These are phyloP conservation scores for Populus euphratica DNA, from an alignment of 345 rosid genomes.

Conservation along the genomic window DNA sequence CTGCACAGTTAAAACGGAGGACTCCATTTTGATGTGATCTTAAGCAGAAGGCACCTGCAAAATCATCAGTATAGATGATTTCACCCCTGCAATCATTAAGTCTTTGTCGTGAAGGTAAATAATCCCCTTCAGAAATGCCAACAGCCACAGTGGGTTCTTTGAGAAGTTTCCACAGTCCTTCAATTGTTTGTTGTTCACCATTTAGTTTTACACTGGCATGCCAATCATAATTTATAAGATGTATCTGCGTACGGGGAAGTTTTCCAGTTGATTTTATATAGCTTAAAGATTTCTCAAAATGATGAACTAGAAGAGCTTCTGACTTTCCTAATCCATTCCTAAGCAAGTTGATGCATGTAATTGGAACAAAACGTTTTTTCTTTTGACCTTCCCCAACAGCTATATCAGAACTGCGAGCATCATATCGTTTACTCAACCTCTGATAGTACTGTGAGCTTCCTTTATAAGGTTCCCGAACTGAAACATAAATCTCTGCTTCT, in stretches of 20 bases:
- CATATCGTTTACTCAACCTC: constrained; percentile 83
- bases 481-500: constrained; percentile 96
- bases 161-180: constrained; percentile 81
- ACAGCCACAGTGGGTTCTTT: constrained; percentile 65
- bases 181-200: constrained; percentile 91
- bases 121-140: constrained; percentile 91
- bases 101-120: constrained; percentile 68
- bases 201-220: constrained; percentile 72
- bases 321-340: constrained; percentile 88
- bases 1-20: constrained; percentile 93
- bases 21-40: constrained; percentile 95
- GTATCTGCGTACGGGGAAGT: constrained; percentile 66
- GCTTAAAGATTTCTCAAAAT: constrained; percentile 82
- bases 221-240: constrained; percentile 87
- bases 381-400: constrained; percentile 55
- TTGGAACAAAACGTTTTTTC: constrained; percentile 70
- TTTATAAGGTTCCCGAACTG: constrained; percentile 81
- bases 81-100: constrained; percentile 92
- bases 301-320: constrained; percentile 85
- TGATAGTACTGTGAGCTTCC: constrained; percentile 82
- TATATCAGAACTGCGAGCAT: constrained; percentile 58
- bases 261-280: constrained; percentile 59
- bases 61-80: constrained; percentile 63
- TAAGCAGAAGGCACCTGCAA: constrained; percentile 88
- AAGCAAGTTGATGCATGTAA: constrained; percentile 81